These are phyloP conservation scores for Ilyonectria destructans DNA, from an alignment of 2,329 filamentous ascomycete species.

Conservation along the genomic window DNA sequence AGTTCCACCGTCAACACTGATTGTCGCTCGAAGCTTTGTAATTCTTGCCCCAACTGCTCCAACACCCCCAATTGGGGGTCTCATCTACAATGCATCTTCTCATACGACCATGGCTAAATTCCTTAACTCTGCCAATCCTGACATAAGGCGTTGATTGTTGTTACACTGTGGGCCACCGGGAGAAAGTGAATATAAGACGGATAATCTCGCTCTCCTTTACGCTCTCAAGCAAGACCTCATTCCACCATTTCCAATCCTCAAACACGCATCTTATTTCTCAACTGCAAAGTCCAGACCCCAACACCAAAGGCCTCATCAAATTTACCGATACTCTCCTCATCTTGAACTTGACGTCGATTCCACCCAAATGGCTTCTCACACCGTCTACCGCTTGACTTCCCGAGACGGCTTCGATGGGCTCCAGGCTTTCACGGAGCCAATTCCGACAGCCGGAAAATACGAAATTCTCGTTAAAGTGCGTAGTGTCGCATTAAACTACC, in stretches of 20 bases:
- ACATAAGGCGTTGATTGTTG: too few species aligned
- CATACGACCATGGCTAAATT: not conserved
- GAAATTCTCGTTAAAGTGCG: slow-evolving; percentile 53
- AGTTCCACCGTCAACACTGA: too few species aligned
- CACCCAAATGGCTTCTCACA: slow-evolving; percentile 7
- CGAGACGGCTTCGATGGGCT: not conserved
- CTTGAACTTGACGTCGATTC: not conserved
- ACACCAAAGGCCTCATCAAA: not conserved
- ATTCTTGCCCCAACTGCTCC: not conserved
- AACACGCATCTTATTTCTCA: too few species aligned
- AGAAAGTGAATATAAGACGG: too few species aligned
- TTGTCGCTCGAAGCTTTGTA: not conserved
- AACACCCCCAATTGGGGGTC: not conserved
- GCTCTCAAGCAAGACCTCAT: too few species aligned
- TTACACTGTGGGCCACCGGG: too few species aligned
- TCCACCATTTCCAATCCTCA: too few species aligned
- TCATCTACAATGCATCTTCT: not conserved
- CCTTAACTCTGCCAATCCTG: too few species aligned
- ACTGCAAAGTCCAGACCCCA: too few species aligned
- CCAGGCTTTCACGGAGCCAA: slow-evolving; percentile 41
- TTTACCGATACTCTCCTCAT: not conserved
- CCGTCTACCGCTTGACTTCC: not conserved
- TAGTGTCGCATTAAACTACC: slow-evolving; percentile 54
- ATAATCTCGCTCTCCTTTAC: too few species aligned
- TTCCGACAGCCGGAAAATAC: slow-evolving; percentile 42